Conservation (phyloP, 139 green algal genomes). For the Chlorella sp. region DNA sequence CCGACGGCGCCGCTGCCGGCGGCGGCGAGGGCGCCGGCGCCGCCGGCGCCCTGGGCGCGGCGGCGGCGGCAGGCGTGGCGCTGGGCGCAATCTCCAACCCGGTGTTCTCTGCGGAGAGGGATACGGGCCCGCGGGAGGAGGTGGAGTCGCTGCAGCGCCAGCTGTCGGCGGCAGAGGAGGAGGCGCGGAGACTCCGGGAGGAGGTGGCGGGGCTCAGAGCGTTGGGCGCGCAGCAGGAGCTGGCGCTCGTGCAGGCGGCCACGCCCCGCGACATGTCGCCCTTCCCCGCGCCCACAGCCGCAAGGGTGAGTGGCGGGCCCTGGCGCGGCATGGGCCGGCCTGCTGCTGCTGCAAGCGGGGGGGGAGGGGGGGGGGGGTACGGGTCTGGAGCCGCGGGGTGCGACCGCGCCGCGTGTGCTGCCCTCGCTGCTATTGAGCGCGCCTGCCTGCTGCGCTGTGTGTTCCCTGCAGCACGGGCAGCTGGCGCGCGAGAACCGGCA, state of each 20-base stretch:
- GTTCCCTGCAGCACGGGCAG: not conserved
- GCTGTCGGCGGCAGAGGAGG: constrained; percentile 11
- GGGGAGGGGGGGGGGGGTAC: too few relatives aligned
- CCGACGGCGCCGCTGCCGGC: too few relatives aligned
- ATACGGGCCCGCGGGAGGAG: too few relatives aligned
- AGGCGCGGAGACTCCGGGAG: not conserved
- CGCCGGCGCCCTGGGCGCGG: too few relatives aligned
- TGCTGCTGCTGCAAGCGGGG: not conserved
- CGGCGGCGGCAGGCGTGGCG: too few relatives aligned
- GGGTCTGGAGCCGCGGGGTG: too few relatives aligned
- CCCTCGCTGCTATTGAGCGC: not conserved
- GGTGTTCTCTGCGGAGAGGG: too few relatives aligned
- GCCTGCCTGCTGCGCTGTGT: not conserved
- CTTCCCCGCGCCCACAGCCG: not conserved
- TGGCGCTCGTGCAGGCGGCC: constrained; percentile 2
- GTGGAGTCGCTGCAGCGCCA: constrained; percentile 14
- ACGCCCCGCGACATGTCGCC: constrained; percentile 15
- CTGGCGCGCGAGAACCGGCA: not conserved
- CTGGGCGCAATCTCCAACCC: too few relatives aligned
- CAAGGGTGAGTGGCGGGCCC: not conserved
- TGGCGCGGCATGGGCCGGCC: not conserved
- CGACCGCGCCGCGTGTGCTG: too few relatives aligned
- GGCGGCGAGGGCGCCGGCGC: too few relatives aligned
- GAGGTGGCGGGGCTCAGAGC: constrained; percentile 23
- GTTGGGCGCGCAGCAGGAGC: constrained; percentile 23